phyloP scores from a whole-genome alignment of 73 alveolate species.

The Blepharisma japonicum region DNA sequence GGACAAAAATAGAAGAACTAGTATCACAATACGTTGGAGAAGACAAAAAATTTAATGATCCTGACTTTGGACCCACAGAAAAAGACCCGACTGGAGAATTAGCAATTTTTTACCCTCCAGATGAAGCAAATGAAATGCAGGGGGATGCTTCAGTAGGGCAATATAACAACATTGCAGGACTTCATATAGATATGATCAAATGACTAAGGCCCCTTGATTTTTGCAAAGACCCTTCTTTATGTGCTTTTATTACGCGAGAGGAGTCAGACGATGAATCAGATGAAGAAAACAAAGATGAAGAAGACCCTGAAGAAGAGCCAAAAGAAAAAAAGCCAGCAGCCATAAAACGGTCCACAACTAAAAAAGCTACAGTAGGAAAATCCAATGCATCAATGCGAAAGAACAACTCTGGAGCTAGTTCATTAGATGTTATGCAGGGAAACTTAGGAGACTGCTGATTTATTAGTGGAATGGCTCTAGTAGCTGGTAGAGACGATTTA shows the following conservation, averaged over 20 bases:
- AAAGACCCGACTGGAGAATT: conserved; percentile 55
- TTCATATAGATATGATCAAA: conserved; percentile 17
- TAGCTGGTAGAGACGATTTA: conserved; percentile 40
- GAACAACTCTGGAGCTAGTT: conserved; percentile 29
- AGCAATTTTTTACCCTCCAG: conserved; percentile 29
- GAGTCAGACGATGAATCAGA: conserved; percentile 7
- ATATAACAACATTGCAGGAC: conserved; percentile 32
- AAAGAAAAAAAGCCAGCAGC: conserved; percentile 2
- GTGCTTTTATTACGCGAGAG: background rate
- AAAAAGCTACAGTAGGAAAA: background rate
- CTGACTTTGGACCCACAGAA: conserved; percentile 93
- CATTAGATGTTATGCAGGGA: conserved; percentile 33
- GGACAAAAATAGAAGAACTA: conserved; percentile 1
- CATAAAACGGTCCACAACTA: background rate
- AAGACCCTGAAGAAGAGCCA: background rate
- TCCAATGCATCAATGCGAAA: background rate
- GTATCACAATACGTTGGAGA: background rate
- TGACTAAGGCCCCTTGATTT: conserved; percentile 25
- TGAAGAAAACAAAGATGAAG: conserved; percentile 11
- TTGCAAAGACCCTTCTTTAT: conserved; percentile 21
- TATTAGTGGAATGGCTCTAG: conserved; percentile 43
- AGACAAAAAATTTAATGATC: conserved; percentile 54
- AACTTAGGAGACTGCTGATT: conserved; percentile 64
- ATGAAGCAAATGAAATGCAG: background rate
- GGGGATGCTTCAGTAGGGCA: conserved; percentile 29